Evolutionary conservation across 2,329 filamentous ascomycete genomes (phyloP), one percentile per base, ranked within the genome.

Genomic region (Didymella segeticola): DNA sequence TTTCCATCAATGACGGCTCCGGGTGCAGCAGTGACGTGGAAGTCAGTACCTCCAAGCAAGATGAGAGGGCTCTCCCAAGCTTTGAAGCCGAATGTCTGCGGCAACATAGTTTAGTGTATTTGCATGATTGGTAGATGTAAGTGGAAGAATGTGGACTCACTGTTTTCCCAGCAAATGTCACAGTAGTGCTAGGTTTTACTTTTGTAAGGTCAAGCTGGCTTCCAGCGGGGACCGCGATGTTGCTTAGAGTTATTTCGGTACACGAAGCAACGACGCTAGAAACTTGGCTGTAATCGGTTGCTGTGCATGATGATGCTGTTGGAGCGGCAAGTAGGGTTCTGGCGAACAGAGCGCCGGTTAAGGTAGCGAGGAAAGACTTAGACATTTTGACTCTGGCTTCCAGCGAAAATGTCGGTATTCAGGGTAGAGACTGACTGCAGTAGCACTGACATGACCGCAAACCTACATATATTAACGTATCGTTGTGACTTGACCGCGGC

Each of bases 51-150:
- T 1, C 81, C 82, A 57, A 89, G 77, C 22, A 80, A 79, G 62
- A 89, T 79, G 10, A 90, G 77, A 34, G 86, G 86, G 0, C 87
- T 86, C 1, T 71, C 69, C 86, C 86, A 89, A 63, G 86, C 82
- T 56, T 83, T 77, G 75, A 88, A 89, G 15, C 79, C 86, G 64
- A 87, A 89, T 9, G 33, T 36, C 33, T 36, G 33, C 4, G 33
- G 20, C 33, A 36, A 43, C 82, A 8, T 26, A 26, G 6, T 26
- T 39, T 26, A 39, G 37, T 23, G 12, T 6, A n/a, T 25, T 14
- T 26, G 5, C 12, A 26, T 15, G 17, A 6, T 26, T 15, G 26
- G 23, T 3, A 39, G 22, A 5, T n/a, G n/a, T n/a, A n/a, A n/a
- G 15, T 10, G 14, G 17, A 15, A 39, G 20, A 26, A 5, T 14